phyloP scores from a whole-genome alignment of 225 moss, liverwort and hornwort species.

The Sphagnum contortum region DNA sequence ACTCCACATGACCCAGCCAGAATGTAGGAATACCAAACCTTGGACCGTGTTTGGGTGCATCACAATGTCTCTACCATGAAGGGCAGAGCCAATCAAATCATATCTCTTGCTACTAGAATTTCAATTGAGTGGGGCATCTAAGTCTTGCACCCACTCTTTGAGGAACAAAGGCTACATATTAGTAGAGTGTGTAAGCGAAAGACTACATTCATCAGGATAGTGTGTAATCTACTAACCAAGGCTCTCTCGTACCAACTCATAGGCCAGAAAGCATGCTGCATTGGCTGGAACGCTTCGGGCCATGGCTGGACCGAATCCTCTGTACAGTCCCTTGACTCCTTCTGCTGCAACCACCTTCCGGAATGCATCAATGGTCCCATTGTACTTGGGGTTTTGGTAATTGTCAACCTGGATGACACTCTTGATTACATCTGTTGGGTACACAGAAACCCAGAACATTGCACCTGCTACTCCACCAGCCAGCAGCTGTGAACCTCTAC shows the following conservation, averaged over 20 bases:
- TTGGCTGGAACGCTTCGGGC: conserved; percentile 47
- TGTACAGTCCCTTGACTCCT: conserved; percentile 46
- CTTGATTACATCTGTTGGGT: conserved; percentile 45
- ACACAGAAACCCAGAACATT: conserved; percentile 32
- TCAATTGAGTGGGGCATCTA: no score
- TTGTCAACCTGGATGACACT: conserved; percentile 47
- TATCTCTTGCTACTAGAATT: no score
- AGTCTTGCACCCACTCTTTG: no score
- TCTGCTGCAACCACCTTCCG: conserved; percentile 37
- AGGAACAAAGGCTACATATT: no score
- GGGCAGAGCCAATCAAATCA: no score
- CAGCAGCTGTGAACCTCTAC: conserved; percentile 25
- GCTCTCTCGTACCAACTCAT: conserved; percentile 27
- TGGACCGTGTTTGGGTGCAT: no score
- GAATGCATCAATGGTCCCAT: conserved; percentile 43
- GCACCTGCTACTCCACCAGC: conserved; percentile 44
- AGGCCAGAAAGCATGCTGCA: conserved; percentile 52
- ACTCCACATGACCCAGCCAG: no score
- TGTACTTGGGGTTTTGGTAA: conserved; percentile 40
- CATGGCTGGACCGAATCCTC: conserved; percentile 60
- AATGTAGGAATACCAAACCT: no score
- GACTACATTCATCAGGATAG: no score
- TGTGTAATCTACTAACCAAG: conserved; percentile 10
- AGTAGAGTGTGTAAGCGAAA: no score
- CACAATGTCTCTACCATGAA: no score